phyloP scores from a whole-genome alignment of 148 eudicot genomes.

The Amaranthus palmeri region DNA sequence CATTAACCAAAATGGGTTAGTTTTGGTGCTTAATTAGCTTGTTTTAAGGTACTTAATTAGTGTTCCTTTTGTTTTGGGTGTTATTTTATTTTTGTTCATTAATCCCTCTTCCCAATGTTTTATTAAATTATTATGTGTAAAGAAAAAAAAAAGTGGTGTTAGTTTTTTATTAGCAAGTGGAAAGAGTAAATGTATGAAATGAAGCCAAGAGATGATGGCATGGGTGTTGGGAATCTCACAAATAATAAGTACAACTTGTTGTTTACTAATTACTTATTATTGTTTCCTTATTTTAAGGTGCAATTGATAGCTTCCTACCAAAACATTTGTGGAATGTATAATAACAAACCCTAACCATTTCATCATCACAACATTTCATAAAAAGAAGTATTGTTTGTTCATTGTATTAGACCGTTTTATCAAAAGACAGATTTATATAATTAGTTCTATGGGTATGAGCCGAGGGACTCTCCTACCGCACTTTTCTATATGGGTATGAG shows the following conservation, averaged over 20 bases:
- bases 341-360: slow-evolving; percentile 9
- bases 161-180: slow-evolving; percentile 20
- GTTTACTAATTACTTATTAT: neutral
- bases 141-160: slow-evolving; percentile 23
- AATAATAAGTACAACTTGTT: slow-evolving; percentile 3
- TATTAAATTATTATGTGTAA: slow-evolving; percentile 17
- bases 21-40: neutral
- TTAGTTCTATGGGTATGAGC: no score
- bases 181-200: slow-evolving; percentile 7
- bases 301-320: slow-evolving; percentile 3
- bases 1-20: neutral
- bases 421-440: no score
- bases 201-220: slow-evolving; percentile 28
- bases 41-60: neutral
- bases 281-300: slow-evolving; percentile 33
- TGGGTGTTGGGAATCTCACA: slow-evolving; percentile 19
- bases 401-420: no score
- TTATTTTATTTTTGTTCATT: neutral
- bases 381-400: no score
- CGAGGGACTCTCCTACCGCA: no score
- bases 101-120: neutral
- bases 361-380: no score
- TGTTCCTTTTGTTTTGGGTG: slow-evolving; percentile 4
- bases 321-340: slow-evolving; percentile 1
- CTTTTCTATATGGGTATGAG: no score